Evolutionary conservation across 495 filamentous ascomycete species (phyloP).

Genomic region (Chlorociboria aeruginascens): DNA sequence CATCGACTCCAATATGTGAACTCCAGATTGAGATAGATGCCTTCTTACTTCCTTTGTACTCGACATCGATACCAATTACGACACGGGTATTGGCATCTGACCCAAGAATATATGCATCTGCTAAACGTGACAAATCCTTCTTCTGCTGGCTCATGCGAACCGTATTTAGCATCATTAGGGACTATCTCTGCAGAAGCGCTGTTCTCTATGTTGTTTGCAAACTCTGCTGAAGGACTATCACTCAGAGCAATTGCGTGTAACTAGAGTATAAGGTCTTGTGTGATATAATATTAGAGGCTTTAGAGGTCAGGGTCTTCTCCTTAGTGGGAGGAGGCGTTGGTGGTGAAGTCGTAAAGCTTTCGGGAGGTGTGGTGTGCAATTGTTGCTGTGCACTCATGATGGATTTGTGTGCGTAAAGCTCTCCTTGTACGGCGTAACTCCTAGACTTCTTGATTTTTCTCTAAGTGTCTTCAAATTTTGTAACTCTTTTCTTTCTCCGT

Average conservation of each 20-base stretch:
- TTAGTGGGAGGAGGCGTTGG: constrained; percentile 1
- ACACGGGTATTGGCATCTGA: constrained; percentile 11
- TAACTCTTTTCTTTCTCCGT: not conserved
- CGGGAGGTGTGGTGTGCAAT: constrained; percentile 4
- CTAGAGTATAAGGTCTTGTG: constrained; percentile 1
- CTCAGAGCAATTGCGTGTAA: constrained; percentile 1
- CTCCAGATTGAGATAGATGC: constrained; percentile 8
- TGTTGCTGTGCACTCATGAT: constrained; percentile 5
- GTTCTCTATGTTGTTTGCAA: constrained; percentile 3
- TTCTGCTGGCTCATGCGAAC: constrained; percentile 10
- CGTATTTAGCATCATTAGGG: constrained; percentile 1
- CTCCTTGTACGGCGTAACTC: constrained; percentile 10
- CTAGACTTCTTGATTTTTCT: constrained; percentile 7
- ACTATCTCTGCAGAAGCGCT: constrained; percentile 2
- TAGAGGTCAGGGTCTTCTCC: constrained; percentile 2
- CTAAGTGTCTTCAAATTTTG: constrained; percentile 10
- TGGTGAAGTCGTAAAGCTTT: constrained; percentile 5
- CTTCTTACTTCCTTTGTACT: constrained; percentile 7
- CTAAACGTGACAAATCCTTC: constrained; percentile 9
- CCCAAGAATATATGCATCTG: constrained; percentile 12
- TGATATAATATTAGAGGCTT: constrained; percentile 1
- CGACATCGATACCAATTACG: constrained; percentile 12
- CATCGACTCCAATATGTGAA: constrained; percentile 1
- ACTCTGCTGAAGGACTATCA: not conserved
- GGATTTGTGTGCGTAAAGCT: not conserved